Base-by-base conservation (phyloP, 2,329 filamentous ascomycete species). In the Colletotrichum trifolii region DNA sequence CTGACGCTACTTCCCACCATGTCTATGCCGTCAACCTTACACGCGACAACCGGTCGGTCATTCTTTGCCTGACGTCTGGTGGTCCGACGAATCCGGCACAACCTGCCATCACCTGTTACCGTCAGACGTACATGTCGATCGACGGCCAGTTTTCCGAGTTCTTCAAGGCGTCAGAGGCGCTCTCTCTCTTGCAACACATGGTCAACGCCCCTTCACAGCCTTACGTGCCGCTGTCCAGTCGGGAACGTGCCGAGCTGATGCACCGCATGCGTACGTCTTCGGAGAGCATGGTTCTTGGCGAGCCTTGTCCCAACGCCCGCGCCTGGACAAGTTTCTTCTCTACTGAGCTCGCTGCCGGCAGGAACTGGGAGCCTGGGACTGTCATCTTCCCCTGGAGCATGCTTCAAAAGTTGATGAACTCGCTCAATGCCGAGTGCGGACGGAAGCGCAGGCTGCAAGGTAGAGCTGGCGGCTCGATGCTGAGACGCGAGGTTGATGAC, bases 251-350 rank as follows among this genome's bases (percentile, higher is more conserved):
- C 8, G 63, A 65, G 10, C 13, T 65, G 52, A 56, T 62, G 58
- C 47, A 50, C 4, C 58, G 63, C 33, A 65, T 65, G 63, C 58
- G 63, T 6, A 46, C 60, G 6, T 62, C 58, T 15, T 10, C 35
- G 6, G 63, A 63, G 9, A 60, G 47, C 52, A 62, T 65, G 58
- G 39, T 62, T 33, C 58, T 65, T 3, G 63, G 63, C 33, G 52
- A 65, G 6, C 52, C 58, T 9, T 65, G 63, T 12, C 48, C 58
- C 33, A 65, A 65, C 36, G 63, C 63, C 25, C 63, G 63, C 35
- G 63, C 63, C 8, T 65, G 63, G 63, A 65, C 63, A 17, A 62
- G 52, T 34, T 65, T 65, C 33, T 65, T 65, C 15, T 61, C 63
- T 12, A 15, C 52, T 11, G 63, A 65, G 8, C 58, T 65, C 25